Conservation (phyloP, 1,284 basidiomycete genomes). For the Stygiomarasmius scandens region DNA sequence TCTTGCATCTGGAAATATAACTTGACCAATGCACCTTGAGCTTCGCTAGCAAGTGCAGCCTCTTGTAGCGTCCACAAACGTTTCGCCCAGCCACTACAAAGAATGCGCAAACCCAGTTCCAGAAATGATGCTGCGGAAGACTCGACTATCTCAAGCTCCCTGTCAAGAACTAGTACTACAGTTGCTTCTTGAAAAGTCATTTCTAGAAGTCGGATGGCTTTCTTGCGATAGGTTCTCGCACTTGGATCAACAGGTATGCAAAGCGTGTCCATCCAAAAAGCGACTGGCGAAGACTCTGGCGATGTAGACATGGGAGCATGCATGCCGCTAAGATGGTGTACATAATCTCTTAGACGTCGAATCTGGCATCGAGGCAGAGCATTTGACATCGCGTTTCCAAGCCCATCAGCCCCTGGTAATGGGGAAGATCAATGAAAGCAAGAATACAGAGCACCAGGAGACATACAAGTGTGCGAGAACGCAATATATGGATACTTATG, state of each 20-base stretch:
- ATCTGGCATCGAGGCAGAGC: slow-evolving; percentile 4
- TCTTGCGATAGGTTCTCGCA: slow-evolving; percentile 3
- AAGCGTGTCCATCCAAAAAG: slow-evolving; percentile 9
- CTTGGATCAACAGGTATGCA: slow-evolving; percentile 2
- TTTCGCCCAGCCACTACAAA: slow-evolving; percentile 7
- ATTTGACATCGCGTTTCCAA: slow-evolving; percentile 1
- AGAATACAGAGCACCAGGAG: no score
- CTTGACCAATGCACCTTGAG: slow-evolving; percentile 4
- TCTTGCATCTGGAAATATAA: slow-evolving; percentile 8
- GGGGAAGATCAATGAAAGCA: not conserved
- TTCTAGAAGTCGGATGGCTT: slow-evolving; percentile 4
- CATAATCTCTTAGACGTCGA: slow-evolving; percentile 1
- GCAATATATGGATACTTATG: slow-evolving; percentile 4
- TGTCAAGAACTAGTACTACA: slow-evolving; percentile 5
- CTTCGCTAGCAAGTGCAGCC: slow-evolving; percentile 1
- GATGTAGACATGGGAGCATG: not conserved
- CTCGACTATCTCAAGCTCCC: slow-evolving; percentile 3
- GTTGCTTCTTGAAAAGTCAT: slow-evolving; percentile 2
- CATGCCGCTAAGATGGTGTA: not conserved
- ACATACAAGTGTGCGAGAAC: not conserved
- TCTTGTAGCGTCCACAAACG: slow-evolving; percentile 9
- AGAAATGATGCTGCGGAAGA: not conserved
- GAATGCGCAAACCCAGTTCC: slow-evolving; percentile 1
- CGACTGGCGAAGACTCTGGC: not conserved
- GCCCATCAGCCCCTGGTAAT: slow-evolving; percentile 6